Conservation (phyloP, 768 basidiomycete species). For the Coprinellus aureogranulatus region DNA sequence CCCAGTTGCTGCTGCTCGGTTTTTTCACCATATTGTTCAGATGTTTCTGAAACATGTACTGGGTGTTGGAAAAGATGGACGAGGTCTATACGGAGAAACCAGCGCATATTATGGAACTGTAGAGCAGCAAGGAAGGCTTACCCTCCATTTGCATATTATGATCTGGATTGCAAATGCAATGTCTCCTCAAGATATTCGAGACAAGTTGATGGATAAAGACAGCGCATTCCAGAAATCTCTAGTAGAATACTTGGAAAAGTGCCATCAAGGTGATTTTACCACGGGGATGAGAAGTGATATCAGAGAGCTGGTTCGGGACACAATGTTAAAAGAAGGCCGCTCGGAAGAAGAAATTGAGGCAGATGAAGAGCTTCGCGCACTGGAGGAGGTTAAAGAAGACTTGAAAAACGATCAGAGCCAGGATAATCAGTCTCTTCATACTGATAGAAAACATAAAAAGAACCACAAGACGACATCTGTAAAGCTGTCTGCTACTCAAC, state of each 20-base stretch:
- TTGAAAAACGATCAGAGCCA: not conserved
- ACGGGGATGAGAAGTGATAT: no score
- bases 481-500: no score
- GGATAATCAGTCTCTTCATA: not conserved
- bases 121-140: conserved; percentile 15
- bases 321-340: no score
- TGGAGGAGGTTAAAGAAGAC: not conserved
- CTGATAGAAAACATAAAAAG: no score
- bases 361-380: no score
- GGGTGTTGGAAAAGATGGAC: not conserved
- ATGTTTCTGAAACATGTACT: not conserved
- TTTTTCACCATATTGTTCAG: not conserved
- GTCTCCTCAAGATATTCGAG: not conserved
- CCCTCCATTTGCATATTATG: conserved; percentile 9
- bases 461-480: no score
- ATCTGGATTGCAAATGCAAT: conserved; percentile 3
- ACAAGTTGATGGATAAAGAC: not conserved
- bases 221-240: not conserved
- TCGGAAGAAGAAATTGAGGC: no score
- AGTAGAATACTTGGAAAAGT: not conserved
- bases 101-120: conserved; percentile 30
- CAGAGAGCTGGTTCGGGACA: no score
- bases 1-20: conserved; percentile 16
- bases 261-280: not conserved
- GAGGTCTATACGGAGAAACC: conserved; percentile 18